phyloP scores from a whole-genome alignment of 2,329 filamentous ascomycete species.

The Cercospora beticola region DNA sequence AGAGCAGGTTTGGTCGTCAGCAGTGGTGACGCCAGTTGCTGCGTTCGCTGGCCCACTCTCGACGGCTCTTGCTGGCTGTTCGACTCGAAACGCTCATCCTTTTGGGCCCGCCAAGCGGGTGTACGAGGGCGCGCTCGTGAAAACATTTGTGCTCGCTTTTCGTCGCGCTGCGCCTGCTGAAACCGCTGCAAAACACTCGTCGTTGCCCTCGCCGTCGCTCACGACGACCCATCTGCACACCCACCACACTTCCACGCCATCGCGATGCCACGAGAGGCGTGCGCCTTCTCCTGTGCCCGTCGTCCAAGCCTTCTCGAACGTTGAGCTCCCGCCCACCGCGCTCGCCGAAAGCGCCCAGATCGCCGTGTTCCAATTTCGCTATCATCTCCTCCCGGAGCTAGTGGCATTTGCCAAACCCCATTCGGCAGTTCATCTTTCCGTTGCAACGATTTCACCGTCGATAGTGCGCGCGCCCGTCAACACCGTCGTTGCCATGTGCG shows the following conservation, averaged over 20 bases:
- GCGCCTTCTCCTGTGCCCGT: background rate
- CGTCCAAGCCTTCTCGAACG: background rate
- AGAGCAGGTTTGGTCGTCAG: background rate
- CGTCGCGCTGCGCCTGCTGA: background rate
- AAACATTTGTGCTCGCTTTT: background rate
- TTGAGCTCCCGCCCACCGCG: background rate
- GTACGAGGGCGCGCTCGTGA: background rate
- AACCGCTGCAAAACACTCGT: background rate
- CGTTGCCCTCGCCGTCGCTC: background rate
- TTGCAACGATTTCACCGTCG: background rate
- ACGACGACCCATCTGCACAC: background rate
- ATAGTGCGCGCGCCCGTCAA: background rate
- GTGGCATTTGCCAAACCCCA: background rate
- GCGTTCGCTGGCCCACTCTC: background rate
- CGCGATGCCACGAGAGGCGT: background rate
- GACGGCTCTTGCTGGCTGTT: background rate
- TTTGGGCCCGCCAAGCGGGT: background rate
- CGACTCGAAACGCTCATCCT: conserved; percentile 11
- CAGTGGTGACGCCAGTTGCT: conserved; percentile 3
- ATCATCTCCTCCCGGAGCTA: conserved; percentile 5
- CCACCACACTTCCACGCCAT: background rate
- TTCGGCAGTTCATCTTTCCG: conserved; percentile 9
- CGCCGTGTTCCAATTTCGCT: conserved; percentile 8
- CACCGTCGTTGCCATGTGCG: background rate
- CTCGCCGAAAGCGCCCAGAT: background rate